phyloP scores from a whole-genome alignment of 192 early-diverging fungal species.

The Podila clonocystis region DNA sequence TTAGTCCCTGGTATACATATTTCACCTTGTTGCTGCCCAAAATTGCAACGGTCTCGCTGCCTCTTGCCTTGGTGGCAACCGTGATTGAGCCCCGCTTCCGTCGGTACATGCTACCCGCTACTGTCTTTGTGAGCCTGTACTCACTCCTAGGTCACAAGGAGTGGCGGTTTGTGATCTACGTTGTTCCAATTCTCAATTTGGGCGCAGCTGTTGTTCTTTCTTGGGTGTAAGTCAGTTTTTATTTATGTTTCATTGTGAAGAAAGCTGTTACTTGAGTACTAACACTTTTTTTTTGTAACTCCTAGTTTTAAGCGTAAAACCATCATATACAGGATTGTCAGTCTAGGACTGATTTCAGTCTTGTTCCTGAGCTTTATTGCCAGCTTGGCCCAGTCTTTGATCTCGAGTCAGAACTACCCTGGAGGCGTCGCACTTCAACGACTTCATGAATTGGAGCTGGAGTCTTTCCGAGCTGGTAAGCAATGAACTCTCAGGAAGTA shows the following conservation, averaged over 20 bases:
- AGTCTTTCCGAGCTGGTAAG: conserved; percentile 21
- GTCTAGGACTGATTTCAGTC: conserved; percentile 18
- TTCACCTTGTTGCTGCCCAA: conserved; percentile 77
- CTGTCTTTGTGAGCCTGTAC: conserved; percentile 70
- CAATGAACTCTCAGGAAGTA: neutral
- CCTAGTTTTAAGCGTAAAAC: conserved; percentile 49
- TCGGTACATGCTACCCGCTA: conserved; percentile 62
- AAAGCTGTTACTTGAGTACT: neutral
- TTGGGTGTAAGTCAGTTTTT: conserved; percentile 48
- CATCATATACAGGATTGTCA: conserved; percentile 34
- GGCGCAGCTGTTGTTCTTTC: conserved; percentile 68
- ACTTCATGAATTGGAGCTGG: conserved; percentile 63
- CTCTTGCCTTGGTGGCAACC: conserved; percentile 66
- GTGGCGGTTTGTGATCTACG: conserved; percentile 93
- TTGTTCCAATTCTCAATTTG: conserved; percentile 82
- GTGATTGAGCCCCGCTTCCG: conserved; percentile 56
- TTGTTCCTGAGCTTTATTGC: conserved; percentile 31
- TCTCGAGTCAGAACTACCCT: conserved; percentile 89
- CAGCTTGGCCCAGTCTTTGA: conserved; percentile 53
- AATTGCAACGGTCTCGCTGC: conserved; percentile 76
- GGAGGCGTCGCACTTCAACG: conserved; percentile 80
- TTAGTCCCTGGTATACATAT: conserved; percentile 79
- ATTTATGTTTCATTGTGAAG: conserved; percentile 1
- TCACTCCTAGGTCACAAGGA: conserved; percentile 93
- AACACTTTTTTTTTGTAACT: neutral